Evolutionary conservation across 371 early-diverging fungal genomes (phyloP), one percentile per base, ranked within the genome.

Genomic region (Catenaria anguillulae): DNA sequence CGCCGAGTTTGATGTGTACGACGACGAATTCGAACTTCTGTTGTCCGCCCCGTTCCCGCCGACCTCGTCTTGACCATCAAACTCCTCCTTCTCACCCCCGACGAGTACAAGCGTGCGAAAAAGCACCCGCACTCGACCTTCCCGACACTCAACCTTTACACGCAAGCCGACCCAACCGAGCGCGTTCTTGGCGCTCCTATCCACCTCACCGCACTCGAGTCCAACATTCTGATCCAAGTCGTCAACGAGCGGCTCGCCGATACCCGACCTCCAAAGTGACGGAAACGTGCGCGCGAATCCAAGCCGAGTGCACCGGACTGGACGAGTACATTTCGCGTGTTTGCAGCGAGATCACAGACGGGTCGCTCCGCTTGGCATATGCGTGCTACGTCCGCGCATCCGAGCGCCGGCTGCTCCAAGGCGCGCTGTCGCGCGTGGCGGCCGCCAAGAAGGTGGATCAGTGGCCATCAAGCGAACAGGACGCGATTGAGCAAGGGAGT

Each of bases 21-120:
- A 50, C 15, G 52, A 50, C 52, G 52, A 50, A 29, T 50, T 29
- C 52, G 52, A 50, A 29, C 29, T 50, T 17, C 15, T 31, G 52
- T 15, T 8, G 31, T 12, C 15, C 52, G 52, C 52, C 52, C 52
- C 13, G 31, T 50, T 17, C 52, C 52, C 52, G 52, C 52, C 29
- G 52, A 50, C 52, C 52, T 50, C 29, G 31, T 50, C 52, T 8
- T 50, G 52, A 29, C 52, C 52, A 29, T 29, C 26, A 50, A 50
- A 19, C 31, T 50, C 13, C 52, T 50, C 26, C 31, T 50, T 10
- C 29, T 29, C 52, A 31, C 15, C 26, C 52, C 52, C 21, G 52
- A 50, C 52, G 12, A 8, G 29, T 50, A 31, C 52, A 26, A 29
- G 29, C 21, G 15, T 31, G 52, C 52, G 33, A 50, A 50, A 50